Evolutionary conservation across 2,329 filamentous ascomycete species (phyloP).

Genomic region (Talaromyces sp.): DNA sequence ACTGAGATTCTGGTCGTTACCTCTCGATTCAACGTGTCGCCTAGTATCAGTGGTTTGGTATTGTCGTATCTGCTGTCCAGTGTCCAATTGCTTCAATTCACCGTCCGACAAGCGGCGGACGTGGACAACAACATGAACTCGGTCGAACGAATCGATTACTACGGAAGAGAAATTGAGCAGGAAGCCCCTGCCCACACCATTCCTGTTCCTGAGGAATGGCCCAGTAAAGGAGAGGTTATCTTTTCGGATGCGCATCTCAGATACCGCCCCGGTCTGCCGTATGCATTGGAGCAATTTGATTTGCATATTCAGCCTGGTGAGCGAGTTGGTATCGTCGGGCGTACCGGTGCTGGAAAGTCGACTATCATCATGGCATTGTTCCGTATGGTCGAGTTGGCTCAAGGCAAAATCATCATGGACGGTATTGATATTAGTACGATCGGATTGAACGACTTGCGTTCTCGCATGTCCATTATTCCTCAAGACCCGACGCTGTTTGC

Average conservation of each 20-base stretch:
- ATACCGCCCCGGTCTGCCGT: slow-evolving; percentile 18
- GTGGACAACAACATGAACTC: slow-evolving; percentile 71
- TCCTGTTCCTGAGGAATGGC: slow-evolving; percentile 30
- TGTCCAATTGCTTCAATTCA: slow-evolving; percentile 94
- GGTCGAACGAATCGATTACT: slow-evolving; percentile 72
- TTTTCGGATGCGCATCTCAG: slow-evolving; percentile 18
- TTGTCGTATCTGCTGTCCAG: slow-evolving; percentile 91
- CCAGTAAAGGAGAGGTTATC: slow-evolving; percentile 20
- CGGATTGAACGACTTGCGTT: slow-evolving; percentile 17
- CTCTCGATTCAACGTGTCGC: slow-evolving; percentile 59
- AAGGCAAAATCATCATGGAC: slow-evolving; percentile 18
- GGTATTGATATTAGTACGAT: slow-evolving; percentile 19
- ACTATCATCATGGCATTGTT: slow-evolving; percentile 23
- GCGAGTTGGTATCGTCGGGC: slow-evolving; percentile 21
- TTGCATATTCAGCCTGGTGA: slow-evolving; percentile 18
- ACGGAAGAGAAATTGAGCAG: slow-evolving; percentile 62
- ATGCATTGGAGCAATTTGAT: slow-evolving; percentile 17
- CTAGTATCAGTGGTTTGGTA: slow-evolving; percentile 81
- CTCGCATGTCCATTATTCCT: slow-evolving; percentile 18
- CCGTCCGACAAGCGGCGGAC: slow-evolving; percentile 87
- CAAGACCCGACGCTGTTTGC: slow-evolving; percentile 20
- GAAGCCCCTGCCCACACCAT: slow-evolving; percentile 44
- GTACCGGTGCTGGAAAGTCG: slow-evolving; percentile 25
- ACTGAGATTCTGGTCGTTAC: slow-evolving; percentile 76
- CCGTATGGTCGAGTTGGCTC: slow-evolving; percentile 17